Conservation (phyloP, 176 grass and related monocot genomes). For the Carex parvula region DNA sequence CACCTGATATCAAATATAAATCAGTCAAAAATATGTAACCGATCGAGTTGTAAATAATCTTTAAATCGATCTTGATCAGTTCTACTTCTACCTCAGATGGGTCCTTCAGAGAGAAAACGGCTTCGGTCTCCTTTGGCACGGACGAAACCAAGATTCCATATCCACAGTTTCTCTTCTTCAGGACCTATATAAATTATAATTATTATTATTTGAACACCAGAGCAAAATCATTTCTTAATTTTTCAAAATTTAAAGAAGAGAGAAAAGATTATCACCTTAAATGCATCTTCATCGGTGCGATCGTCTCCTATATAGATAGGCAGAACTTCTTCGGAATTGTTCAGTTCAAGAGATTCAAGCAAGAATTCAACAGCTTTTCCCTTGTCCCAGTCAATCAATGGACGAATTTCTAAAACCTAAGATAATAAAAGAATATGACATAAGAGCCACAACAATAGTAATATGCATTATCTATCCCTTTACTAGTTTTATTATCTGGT, state of each 20-base stretch:
- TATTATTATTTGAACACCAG: background rate
- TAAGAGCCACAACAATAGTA: background rate
- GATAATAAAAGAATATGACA: background rate
- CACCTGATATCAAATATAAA: slow-evolving; percentile 37
- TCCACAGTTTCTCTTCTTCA: slow-evolving; percentile 52
- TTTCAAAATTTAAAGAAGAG: background rate
- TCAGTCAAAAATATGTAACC: background rate
- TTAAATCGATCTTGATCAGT: too few species aligned
- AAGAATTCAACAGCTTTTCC: slow-evolving; percentile 91
- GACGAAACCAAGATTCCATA: slow-evolving; percentile 78
- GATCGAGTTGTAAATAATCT: background rate
- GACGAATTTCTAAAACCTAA: slow-evolving; percentile 97
- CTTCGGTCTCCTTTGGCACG: slow-evolving; percentile 65
- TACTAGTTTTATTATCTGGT: background rate
- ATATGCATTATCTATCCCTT: background rate
- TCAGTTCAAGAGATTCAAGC: slow-evolving; percentile 60
- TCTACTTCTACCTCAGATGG: slow-evolving; percentile 58
- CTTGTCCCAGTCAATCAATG: slow-evolving; percentile 91
- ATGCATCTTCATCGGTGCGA: slow-evolving; percentile 88
- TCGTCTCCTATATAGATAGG: slow-evolving; percentile 97
- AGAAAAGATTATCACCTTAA: slow-evolving; percentile 53
- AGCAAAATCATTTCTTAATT: background rate
- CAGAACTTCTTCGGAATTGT: slow-evolving; percentile 48
- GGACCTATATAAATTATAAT: slow-evolving; percentile 35
- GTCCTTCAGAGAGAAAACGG: slow-evolving; percentile 82